These are phyloP conservation scores for Ensete ventricosum DNA, from an alignment of 176 grass and related monocot species.

Conservation along the genomic window DNA sequence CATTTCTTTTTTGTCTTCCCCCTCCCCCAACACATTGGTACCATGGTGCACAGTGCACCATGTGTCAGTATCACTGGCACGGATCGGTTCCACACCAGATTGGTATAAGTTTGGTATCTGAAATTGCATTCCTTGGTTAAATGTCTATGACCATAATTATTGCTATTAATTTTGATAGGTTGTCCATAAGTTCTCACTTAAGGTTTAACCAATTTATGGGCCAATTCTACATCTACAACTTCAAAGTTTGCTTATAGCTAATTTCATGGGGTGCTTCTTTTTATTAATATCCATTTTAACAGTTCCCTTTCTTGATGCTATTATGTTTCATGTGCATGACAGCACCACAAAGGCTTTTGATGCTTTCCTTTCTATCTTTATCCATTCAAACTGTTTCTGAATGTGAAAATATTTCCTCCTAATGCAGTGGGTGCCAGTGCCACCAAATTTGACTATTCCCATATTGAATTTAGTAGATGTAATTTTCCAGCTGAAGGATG, in stretches of 20 bases:
- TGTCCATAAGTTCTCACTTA: neutral
- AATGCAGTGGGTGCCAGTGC: constrained; percentile 72
- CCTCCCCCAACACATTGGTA: no score
- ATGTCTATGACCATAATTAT: neutral
- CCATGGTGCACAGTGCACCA: no score
- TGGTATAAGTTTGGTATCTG: no score
- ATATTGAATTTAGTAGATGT: constrained; percentile 96
- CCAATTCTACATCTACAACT: neutral
- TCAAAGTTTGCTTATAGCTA: neutral
- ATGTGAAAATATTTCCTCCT: constrained; percentile 5
- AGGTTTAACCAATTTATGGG: neutral
- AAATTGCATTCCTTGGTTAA: neutral
- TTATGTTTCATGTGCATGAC: neutral
- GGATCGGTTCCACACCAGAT: no score
- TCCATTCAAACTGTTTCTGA: neutral
- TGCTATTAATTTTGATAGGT: constrained; percentile 2
- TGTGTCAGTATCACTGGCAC: no score
- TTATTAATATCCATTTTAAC: neutral
- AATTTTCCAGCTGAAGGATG: constrained; percentile 91
- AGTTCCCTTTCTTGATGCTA: neutral
- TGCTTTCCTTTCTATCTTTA: neutral
- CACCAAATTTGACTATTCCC: constrained; percentile 85
- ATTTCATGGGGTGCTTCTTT: neutral
- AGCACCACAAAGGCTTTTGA: neutral
- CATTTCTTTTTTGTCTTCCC: no score